phyloP scores from a whole-genome alignment of 768 basidiomycete genomes.

The Strobilomyces confusus region DNA sequence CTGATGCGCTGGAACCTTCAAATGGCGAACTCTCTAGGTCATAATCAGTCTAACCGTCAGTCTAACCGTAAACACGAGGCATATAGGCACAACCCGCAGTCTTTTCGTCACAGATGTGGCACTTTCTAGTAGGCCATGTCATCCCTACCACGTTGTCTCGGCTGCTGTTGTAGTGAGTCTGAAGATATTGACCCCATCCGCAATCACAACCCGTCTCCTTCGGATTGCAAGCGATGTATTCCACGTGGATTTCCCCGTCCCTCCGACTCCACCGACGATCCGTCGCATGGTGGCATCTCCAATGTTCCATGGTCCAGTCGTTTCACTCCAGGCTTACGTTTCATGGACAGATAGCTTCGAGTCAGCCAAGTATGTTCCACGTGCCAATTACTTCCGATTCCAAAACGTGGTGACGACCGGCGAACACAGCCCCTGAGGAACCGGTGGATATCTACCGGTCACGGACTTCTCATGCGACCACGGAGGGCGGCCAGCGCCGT shows the following conservation, averaged over 20 bases:
- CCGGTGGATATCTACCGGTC: not conserved
- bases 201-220: not conserved
- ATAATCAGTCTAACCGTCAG: not conserved
- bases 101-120: not conserved
- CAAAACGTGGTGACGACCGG: not conserved
- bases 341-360: constrained; percentile 2
- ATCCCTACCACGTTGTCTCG: not conserved
- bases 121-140: not conserved
- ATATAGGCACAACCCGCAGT: not conserved
- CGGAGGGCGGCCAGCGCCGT: not conserved
- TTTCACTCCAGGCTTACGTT: constrained; percentile 6
- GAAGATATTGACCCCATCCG: not conserved
- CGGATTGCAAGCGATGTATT: not conserved
- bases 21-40: not conserved
- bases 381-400: constrained; percentile 3
- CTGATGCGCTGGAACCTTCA: not conserved
- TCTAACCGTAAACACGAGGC: not conserved
- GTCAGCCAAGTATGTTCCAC: constrained; percentile 14
- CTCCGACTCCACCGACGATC: not conserved
- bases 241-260: not conserved
- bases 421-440: not conserved
- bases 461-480: not conserved
- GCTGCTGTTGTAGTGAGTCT: not conserved
- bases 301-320: not conserved
- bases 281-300: not conserved